Conservation (phyloP, 2,329 filamentous ascomycete species). For the Didymella glomerata region DNA sequence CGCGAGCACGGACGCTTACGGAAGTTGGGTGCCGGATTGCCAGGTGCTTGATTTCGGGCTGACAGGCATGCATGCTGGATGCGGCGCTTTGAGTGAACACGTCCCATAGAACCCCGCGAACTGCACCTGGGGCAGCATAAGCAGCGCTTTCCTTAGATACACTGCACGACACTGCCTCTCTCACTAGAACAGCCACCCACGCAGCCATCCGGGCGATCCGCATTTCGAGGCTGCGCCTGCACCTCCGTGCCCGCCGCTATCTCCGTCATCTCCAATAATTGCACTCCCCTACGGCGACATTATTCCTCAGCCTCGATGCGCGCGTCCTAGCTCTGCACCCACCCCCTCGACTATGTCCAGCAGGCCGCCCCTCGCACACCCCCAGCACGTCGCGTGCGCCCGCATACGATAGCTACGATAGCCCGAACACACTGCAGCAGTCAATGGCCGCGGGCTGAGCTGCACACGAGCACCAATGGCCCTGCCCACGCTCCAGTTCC, state of each 20-base stretch:
- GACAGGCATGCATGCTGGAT: conserved; percentile 12
- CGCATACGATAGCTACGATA: conserved; percentile 20
- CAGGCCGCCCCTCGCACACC: conserved; percentile 25
- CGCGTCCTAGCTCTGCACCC: conserved; percentile 26
- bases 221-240: background rate
- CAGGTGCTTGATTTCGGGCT: conserved; percentile 1
- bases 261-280: conserved; percentile 20
- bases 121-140: background rate
- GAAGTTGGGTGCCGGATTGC: background rate
- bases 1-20: conserved; percentile 2
- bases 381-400: conserved; percentile 43
- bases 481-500: conserved; percentile 67
- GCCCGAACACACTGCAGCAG: background rate
- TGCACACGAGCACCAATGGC: conserved; percentile 48
- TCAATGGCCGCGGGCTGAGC: conserved; percentile 30
- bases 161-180: background rate
- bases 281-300: background rate
- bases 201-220: conserved; percentile 19
- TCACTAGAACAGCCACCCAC: conserved; percentile 3
- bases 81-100: conserved; percentile 6
- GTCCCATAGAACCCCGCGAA: conserved; percentile 15
- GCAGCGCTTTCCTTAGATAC: background rate
- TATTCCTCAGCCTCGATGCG: conserved; percentile 28
- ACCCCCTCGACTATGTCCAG: conserved; percentile 44
- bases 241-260: conserved; percentile 12